Conservation (phyloP, 78 protist genomes). For the Mastigamoeba balamuthi region DNA sequence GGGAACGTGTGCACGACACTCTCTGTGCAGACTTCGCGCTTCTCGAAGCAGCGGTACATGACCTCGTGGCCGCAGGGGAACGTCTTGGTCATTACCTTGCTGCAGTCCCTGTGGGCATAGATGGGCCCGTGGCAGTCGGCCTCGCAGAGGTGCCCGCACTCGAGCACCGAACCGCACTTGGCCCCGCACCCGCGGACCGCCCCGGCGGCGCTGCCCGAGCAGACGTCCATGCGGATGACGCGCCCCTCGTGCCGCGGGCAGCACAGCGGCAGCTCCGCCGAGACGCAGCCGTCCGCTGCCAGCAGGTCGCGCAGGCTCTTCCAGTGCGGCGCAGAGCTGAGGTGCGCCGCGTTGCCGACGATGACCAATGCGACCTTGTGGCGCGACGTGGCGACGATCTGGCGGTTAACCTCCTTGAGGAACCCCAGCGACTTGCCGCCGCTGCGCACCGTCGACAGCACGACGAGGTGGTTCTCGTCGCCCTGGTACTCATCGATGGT, state of each 20-base stretch:
- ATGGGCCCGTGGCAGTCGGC: background rate
- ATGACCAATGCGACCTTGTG: slow-evolving; percentile 22
- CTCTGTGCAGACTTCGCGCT: no score
- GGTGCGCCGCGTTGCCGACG: slow-evolving; percentile 4
- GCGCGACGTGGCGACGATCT: slow-evolving; percentile 34
- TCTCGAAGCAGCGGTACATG: background rate
- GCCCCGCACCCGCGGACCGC: background rate
- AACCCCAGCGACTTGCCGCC: slow-evolving; percentile 28
- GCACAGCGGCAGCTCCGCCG: background rate
- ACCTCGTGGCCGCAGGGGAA: background rate
- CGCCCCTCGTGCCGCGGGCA: background rate
- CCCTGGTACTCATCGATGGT: slow-evolving; percentile 47
- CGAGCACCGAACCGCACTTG: background rate
- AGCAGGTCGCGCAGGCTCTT: background rate
- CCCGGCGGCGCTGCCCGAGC: no score
- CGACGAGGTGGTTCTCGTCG: slow-evolving; percentile 33
- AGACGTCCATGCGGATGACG: background rate
- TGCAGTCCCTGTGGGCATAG: background rate
- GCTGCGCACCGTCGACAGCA: slow-evolving; percentile 37
- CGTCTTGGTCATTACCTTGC: background rate
- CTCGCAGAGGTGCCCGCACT: background rate
- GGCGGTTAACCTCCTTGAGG: slow-evolving; percentile 11
- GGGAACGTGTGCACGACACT: no score
- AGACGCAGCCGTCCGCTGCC: background rate
- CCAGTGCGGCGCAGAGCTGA: background rate